phyloP scores from a whole-genome alignment of 2,329 filamentous ascomycete genomes.

The Colletotrichum limetticola region DNA sequence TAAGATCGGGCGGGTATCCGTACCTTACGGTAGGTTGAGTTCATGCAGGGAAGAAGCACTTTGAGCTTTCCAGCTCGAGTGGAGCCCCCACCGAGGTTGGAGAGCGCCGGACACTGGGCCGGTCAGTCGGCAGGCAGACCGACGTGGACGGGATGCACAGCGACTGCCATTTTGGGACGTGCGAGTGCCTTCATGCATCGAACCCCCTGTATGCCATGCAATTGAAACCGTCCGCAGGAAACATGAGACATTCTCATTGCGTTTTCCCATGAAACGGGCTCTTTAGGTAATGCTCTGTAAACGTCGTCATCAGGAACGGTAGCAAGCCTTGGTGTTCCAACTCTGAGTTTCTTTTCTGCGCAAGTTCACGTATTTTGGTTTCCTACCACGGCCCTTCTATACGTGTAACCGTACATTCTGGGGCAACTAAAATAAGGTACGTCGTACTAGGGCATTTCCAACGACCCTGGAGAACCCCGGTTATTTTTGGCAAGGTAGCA shows the following conservation, averaged over 20 bases:
- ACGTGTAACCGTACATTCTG: neutral
- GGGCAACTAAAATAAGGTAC: neutral
- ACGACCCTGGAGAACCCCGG: neutral
- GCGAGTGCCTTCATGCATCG: constrained; percentile 11
- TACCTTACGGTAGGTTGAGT: neutral
- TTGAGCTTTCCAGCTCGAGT: constrained; percentile 28
- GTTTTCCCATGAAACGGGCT: constrained; percentile 16
- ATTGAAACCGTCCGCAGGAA: constrained; percentile 33
- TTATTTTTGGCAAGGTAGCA: neutral
- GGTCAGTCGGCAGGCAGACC: constrained; percentile 18
- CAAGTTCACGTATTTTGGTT: neutral
- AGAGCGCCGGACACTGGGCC: neutral
- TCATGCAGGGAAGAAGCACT: constrained; percentile 31
- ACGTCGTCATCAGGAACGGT: neutral
- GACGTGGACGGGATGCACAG: constrained; percentile 22
- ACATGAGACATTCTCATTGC: constrained; percentile 29
- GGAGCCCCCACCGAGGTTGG: constrained; percentile 27
- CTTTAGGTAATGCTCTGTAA: neutral
- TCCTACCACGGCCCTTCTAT: neutral
- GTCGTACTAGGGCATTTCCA: neutral
- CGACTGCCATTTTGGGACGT: constrained; percentile 17
- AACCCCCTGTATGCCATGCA: constrained; percentile 24
- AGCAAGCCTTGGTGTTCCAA: neutral
- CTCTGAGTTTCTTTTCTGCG: neutral
- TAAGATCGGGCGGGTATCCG: neutral